Evolutionary conservation across 805 yeast species (phyloP).

Genomic region (Ogataea saltuana): DNA sequence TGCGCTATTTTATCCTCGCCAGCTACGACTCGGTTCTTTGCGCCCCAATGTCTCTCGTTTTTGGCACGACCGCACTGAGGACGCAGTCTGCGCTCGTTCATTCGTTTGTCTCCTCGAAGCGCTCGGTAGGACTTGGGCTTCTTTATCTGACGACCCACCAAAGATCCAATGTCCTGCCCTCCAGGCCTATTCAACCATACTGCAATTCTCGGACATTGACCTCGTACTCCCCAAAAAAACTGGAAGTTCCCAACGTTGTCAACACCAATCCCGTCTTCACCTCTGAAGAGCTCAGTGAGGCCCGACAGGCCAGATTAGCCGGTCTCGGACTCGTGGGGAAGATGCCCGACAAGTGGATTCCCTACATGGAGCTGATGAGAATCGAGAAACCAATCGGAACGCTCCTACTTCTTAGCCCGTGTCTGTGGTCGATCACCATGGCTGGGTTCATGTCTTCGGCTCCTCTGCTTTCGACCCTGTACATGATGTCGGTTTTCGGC

Average conservation of each 20-base stretch:
- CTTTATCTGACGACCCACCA: neutral
- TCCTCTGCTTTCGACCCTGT: slow-evolving; percentile 59
- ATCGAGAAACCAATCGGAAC: slow-evolving; percentile 97
- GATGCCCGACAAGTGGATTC: slow-evolving; percentile 74
- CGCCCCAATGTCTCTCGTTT: neutral
- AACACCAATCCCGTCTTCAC: slow-evolving; percentile 27
- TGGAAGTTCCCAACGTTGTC: neutral
- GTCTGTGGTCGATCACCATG: slow-evolving; percentile 90
- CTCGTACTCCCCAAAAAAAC: slow-evolving; percentile 2
- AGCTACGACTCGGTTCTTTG: no score
- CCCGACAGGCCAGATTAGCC: slow-evolving; percentile 49
- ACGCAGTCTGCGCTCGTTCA: neutral
- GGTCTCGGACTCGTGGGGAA: slow-evolving; percentile 52
- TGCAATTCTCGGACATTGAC: neutral
- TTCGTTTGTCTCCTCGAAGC: neutral
- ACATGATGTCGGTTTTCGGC: slow-evolving; percentile 69
- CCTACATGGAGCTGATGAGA: slow-evolving; percentile 90
- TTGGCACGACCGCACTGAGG: neutral
- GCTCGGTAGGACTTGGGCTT: neutral
- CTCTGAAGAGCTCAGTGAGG: slow-evolving; percentile 49
- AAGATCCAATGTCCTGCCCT: slow-evolving; percentile 4
- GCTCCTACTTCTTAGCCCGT: slow-evolving; percentile 76
- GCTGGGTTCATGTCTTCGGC: slow-evolving; percentile 79
- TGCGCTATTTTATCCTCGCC: no score
- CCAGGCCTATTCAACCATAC: slow-evolving; percentile 1